Evolutionary conservation across 257 asterid species (phyloP), one percentile per base, ranked within the genome.

Genomic region (Solanum chilense): DNA sequence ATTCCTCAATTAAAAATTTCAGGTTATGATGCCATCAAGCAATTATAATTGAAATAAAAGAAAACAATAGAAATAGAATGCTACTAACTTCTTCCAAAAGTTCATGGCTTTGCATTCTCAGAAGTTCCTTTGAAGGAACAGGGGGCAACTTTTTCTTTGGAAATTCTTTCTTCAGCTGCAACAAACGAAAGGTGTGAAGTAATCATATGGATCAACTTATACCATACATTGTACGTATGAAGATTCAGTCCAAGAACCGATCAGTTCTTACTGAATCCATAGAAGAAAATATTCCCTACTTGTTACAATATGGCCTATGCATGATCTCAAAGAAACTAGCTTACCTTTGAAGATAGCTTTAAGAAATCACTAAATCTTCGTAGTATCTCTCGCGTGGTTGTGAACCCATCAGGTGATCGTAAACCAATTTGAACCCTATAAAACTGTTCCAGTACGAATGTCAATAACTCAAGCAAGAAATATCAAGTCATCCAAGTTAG

Each of bases 361-460:
- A 92, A 83, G 88, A 95, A 95, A 86, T 95, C 98, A 86, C 91
- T 94, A 86, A 91, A 95, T 92, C 98, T 92, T 88, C 92, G 90
- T 85, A 91, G 87, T 76, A 93, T 93, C 84, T 76, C 92, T 78
- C 94, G 92, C 13, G 89, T 82, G 83, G 92, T 90, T 86, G 95
- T 94, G 87, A 90, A 86, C 74, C 97, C 98, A 91, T 92, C 92
- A 15, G 98, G 95, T 66, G 98, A 95, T 87, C 92, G 98, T 89
- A 93, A 88, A 85, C 97, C 98, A 42, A 95, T 93, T 88, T 88
- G 92, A 90, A 95, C 96, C 95, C 95, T 92, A 93, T 94, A 95
- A 88, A 92, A 94, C 98, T 95, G 96, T 90, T 88, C 69, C 69
- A 29, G 25, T 49, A 29, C 45, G 2, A 49, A 80, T 29, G 29